Evolutionary conservation across 371 early-diverging fungal genomes (phyloP).

Genomic region (Blakeslea trispora): DNA sequence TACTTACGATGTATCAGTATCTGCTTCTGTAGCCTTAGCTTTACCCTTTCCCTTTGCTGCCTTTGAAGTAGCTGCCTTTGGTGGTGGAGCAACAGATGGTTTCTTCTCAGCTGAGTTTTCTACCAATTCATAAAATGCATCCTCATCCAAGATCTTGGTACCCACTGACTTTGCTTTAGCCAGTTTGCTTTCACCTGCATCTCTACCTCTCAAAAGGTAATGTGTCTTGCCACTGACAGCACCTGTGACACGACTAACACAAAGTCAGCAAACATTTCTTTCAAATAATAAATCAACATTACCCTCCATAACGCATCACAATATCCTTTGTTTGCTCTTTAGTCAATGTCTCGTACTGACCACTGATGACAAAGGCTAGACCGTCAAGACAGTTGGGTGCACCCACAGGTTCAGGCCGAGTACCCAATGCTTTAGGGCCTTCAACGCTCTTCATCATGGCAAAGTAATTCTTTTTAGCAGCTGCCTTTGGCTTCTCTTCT

Average conservation of each 20-base stretch:
- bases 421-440: constrained; percentile 70
- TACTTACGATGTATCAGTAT: constrained; percentile 5
- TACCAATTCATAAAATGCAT: constrained; percentile 84
- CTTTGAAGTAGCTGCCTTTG: constrained; percentile 4
- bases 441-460: constrained; percentile 43
- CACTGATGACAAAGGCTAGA: constrained; percentile 92
- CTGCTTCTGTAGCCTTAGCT: background rate
- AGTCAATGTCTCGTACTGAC: constrained; percentile 78
- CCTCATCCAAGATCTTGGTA: constrained; percentile 85
- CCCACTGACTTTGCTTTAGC: constrained; percentile 80
- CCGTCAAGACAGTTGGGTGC: constrained; percentile 77
- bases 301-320: constrained; percentile 91
- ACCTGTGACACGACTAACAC: constrained; percentile 85
- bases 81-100: constrained; percentile 10
- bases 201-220: constrained; percentile 90
- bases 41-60: constrained; percentile 13
- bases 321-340: constrained; percentile 82
- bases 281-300: no score
- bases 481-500: constrained; percentile 15
- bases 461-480: constrained; percentile 17
- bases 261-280: no score
- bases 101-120: constrained; percentile 37
- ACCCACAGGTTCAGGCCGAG: constrained; percentile 79
- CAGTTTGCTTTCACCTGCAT: constrained; percentile 92
- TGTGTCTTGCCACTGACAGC: constrained; percentile 89